phyloP scores from a whole-genome alignment of 2,329 filamentous ascomycete species.

The Diplodia scrobiculata region DNA sequence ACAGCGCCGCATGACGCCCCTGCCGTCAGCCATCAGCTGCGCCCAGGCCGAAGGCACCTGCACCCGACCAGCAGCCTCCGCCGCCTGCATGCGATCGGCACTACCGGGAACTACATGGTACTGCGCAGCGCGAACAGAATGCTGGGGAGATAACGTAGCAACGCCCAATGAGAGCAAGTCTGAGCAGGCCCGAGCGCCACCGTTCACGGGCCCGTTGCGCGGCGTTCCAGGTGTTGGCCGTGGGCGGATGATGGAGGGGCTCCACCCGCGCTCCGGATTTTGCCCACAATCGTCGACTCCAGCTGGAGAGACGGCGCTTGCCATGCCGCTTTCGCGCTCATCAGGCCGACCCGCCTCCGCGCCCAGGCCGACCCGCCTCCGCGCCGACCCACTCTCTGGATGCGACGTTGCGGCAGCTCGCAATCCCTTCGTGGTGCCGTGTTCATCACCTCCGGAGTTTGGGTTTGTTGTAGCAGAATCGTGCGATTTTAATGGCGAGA shows the following conservation, averaged over 20 bases:
- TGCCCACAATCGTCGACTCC: slow-evolving; percentile 6
- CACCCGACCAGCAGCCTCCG: background rate
- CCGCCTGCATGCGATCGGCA: slow-evolving; percentile 2
- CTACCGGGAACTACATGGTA: background rate
- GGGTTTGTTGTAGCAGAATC: too few species aligned
- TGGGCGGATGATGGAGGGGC: slow-evolving; percentile 10
- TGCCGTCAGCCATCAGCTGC: slow-evolving; percentile 3
- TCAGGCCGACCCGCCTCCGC: slow-evolving; percentile 3
- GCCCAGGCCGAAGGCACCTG: background rate
- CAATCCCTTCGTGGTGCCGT: too few species aligned
- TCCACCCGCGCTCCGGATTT: slow-evolving; percentile 19
- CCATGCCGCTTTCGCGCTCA: slow-evolving; percentile 15
- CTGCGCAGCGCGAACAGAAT: slow-evolving; percentile 1
- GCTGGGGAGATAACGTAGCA: slow-evolving; percentile 9
- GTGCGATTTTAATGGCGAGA: too few species aligned
- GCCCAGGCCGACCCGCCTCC: slow-evolving; percentile 9
- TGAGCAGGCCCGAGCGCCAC: background rate
- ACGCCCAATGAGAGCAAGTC: background rate
- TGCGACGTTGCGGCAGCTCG: slow-evolving; percentile 12
- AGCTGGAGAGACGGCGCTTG: slow-evolving; percentile 17
- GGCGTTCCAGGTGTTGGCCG: background rate
- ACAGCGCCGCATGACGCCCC: slow-evolving; percentile 13
- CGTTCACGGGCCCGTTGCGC: slow-evolving; percentile 12
- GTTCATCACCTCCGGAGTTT: too few species aligned
- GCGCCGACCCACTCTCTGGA: slow-evolving; percentile 12